phyloP scores from a whole-genome alignment of 345 rosid genomes.

The Trapa incisa region DNA sequence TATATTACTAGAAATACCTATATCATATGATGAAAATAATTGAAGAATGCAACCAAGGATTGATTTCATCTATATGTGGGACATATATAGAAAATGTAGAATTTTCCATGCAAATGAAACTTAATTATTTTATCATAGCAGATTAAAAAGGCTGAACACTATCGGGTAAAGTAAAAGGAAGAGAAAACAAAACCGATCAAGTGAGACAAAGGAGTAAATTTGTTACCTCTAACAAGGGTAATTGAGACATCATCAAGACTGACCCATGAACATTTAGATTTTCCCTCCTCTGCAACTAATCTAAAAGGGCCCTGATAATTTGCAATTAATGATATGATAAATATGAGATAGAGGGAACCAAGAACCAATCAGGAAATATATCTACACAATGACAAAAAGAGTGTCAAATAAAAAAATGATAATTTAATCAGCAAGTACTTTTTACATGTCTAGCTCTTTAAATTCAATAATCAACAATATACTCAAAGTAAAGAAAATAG shows the following conservation, averaged over 20 bases:
- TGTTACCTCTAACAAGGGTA: constrained; percentile 59
- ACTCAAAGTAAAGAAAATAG: not conserved
- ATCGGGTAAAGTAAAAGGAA: not conserved
- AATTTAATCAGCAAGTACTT: not conserved
- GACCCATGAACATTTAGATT: constrained; percentile 96
- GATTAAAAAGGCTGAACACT: not conserved
- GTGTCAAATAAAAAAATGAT: not conserved
- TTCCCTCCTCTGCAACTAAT: constrained; percentile 90
- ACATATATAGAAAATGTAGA: not conserved
- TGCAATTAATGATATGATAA: constrained; percentile 6
- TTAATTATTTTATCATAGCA: not conserved
- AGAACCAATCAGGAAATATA: not conserved
- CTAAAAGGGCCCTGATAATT: constrained; percentile 71
- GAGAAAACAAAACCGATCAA: not conserved
- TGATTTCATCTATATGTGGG: not conserved
- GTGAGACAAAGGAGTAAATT: constrained; percentile 4
- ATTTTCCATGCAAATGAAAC: not conserved
- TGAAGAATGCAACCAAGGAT: not conserved
- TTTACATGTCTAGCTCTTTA: not conserved
- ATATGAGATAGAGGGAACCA: not conserved
- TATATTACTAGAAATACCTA: not conserved
- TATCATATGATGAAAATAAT: not conserved
- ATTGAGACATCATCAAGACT: constrained; percentile 82
- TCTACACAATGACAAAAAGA: not conserved
- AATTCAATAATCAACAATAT: not conserved